Evolutionary conservation across 2,329 filamentous ascomycete species (phyloP).

Genomic region (Monosporascus sp.): DNA sequence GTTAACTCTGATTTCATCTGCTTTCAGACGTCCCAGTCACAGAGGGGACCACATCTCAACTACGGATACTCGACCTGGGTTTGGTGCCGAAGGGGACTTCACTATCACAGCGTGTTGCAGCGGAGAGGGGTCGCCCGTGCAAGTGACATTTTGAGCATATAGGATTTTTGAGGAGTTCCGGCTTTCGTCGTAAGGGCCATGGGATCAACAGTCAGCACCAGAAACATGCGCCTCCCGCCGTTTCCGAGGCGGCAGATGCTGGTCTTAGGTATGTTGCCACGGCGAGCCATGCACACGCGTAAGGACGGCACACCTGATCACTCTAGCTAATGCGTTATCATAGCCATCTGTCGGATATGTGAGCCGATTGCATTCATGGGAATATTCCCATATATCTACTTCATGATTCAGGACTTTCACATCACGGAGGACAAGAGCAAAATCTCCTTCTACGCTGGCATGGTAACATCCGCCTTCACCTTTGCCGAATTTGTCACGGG

Average conservation of each 20-base stretch:
- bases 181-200: slow-evolving; percentile 14
- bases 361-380: slow-evolving; percentile 99
- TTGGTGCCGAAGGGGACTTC: too few relatives aligned
- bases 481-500: slow-evolving; percentile 92
- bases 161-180: slow-evolving; percentile 12
- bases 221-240: slow-evolving; percentile 19
- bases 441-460: slow-evolving; percentile 88
- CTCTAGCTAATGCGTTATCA: slow-evolving; percentile 4
- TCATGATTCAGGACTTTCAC: slow-evolving; percentile 90
- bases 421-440: slow-evolving; percentile 72
- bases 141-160: neutral
- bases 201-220: slow-evolving; percentile 10
- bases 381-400: slow-evolving; percentile 97
- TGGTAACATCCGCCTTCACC: slow-evolving; percentile 94
- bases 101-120: neutral
- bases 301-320: slow-evolving; percentile 2
- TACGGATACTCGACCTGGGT: too few relatives aligned
- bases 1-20: too few relatives aligned
- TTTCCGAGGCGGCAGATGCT: slow-evolving; percentile 33
- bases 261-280: slow-evolving; percentile 26
- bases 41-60: too few relatives aligned
- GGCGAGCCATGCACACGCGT: neutral
- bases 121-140: neutral
- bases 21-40: too few relatives aligned
- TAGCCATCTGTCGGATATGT: slow-evolving; percentile 90